Evolutionary conservation across 1,139 yeast species (phyloP).

Genomic region (Blastobotrys malaysiensis): DNA sequence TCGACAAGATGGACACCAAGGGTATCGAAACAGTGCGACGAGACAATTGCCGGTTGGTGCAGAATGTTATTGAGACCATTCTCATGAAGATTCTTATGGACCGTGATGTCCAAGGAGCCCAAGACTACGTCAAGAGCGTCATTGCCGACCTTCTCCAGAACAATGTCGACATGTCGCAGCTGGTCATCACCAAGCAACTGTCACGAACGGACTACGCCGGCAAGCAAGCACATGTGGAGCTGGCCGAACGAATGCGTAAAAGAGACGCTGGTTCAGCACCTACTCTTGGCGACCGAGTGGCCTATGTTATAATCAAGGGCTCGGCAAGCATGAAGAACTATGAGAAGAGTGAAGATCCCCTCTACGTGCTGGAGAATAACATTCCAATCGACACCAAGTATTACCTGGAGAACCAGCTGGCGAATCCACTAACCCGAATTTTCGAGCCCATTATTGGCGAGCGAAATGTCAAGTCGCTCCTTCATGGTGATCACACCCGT

Average conservation of each 20-base stretch:
- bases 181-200: constrained; percentile 90
- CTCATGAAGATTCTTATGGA: constrained; percentile 81
- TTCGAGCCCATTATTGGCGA: constrained; percentile 95
- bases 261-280: constrained; percentile 99
- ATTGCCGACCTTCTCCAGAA: constrained; percentile 89
- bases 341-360: constrained; percentile 95
- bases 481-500: constrained; percentile 73
- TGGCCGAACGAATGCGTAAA: constrained; percentile 92
- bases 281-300: constrained; percentile 94
- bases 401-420: constrained; percentile 85
- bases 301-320: constrained; percentile 84
- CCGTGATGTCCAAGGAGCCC: constrained; percentile 84
- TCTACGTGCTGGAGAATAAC: constrained; percentile 85
- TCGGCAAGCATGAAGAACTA: constrained; percentile 82
- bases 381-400: constrained; percentile 93
- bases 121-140: constrained; percentile 74
- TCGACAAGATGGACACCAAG: constrained; percentile 96
- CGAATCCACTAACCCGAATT: constrained; percentile 89
- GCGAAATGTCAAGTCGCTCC: constrained; percentile 67
- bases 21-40: constrained; percentile 98
- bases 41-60: constrained; percentile 93
- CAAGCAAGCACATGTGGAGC: constrained; percentile 94
- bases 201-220: constrained; percentile 89
- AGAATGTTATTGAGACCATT: constrained; percentile 88
- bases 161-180: constrained; percentile 84